These are phyloP conservation scores for Capsicum rhomboideum DNA, from an alignment of 257 asterid genomes.

Conservation along the genomic window DNA sequence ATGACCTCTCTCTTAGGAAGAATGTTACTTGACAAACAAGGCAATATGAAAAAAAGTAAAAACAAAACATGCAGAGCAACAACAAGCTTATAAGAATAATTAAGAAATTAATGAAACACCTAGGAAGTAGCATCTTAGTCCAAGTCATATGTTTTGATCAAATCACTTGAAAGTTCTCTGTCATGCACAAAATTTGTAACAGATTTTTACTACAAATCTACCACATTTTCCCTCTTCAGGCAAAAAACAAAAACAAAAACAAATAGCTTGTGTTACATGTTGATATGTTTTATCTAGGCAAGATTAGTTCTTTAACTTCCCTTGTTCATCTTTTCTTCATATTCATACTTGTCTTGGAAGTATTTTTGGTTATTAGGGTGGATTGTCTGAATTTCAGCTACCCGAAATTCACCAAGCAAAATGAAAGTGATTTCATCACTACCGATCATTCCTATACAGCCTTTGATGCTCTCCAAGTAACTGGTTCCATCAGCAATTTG, in stretches of 20 bases:
- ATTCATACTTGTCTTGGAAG: not conserved
- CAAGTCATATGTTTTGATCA: not conserved
- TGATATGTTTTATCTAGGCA: not conserved
- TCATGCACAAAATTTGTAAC: too few species aligned
- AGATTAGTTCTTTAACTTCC: not conserved
- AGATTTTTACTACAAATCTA: not conserved
- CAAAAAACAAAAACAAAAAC: not conserved
- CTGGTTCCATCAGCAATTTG: not conserved
- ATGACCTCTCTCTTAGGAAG: too few species aligned
- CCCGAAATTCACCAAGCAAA: not conserved
- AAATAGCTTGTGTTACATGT: not conserved
- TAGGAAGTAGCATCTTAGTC: not conserved
- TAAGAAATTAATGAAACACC: not conserved
- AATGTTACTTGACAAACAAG: too few species aligned
- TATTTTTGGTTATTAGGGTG: not conserved
- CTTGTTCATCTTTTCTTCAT: not conserved
- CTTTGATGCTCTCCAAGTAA: not conserved
- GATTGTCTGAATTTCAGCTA: constrained; percentile 5
- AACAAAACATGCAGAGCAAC: not conserved
- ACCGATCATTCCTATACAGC: not conserved
- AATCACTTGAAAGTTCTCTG: not conserved
- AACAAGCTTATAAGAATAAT: not conserved
- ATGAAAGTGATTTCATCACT: not conserved
- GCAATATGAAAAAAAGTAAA: too few species aligned
- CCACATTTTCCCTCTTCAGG: not conserved